These are phyloP conservation scores for Tuber umbilicatum DNA, from an alignment of 495 filamentous ascomycete genomes.

Conservation along the genomic window DNA sequence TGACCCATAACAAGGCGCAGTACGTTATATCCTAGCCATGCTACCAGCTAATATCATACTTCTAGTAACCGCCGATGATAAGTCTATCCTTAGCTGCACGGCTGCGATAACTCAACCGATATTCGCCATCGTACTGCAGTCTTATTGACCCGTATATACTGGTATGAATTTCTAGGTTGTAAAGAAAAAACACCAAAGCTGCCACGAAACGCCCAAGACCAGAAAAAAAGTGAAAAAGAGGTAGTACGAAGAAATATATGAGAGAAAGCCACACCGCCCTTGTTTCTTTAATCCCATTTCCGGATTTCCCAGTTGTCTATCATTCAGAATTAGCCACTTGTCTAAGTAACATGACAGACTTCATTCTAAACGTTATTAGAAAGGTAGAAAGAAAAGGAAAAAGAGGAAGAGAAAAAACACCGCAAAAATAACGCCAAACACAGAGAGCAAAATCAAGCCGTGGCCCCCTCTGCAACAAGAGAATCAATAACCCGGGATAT, in stretches of 20 bases:
- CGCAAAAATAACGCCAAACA: not conserved
- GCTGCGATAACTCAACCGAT: not conserved
- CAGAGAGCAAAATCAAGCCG: not conserved
- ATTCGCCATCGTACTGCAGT: not conserved
- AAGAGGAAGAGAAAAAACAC: not conserved
- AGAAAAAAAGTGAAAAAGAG: not conserved
- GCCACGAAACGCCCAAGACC: not conserved
- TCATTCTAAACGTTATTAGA: constrained; percentile 7
- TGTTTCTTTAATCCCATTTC: not conserved
- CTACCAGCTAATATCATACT: too few relatives aligned
- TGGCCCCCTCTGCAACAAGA: constrained; percentile 41
- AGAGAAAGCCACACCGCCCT: not conserved
- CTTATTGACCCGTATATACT: not conserved
- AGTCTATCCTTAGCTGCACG: not conserved
- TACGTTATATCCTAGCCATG: too few relatives aligned
- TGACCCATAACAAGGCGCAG: too few relatives aligned
- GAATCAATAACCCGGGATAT: constrained; percentile 65
- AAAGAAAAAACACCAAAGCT: not conserved
- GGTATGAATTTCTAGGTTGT: not conserved
- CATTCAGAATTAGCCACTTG: not conserved
- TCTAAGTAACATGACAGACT: constrained; percentile 1
- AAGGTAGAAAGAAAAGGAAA: not conserved
- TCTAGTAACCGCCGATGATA: not conserved
- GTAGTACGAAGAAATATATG: not conserved
- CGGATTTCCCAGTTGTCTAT: not conserved